A percentile compares a stretch with the other conserved stretches of the same genome.
Conservation (phyloP, 495 filamentous ascomycete genomes). For the Aspergillus campestris region DNA sequence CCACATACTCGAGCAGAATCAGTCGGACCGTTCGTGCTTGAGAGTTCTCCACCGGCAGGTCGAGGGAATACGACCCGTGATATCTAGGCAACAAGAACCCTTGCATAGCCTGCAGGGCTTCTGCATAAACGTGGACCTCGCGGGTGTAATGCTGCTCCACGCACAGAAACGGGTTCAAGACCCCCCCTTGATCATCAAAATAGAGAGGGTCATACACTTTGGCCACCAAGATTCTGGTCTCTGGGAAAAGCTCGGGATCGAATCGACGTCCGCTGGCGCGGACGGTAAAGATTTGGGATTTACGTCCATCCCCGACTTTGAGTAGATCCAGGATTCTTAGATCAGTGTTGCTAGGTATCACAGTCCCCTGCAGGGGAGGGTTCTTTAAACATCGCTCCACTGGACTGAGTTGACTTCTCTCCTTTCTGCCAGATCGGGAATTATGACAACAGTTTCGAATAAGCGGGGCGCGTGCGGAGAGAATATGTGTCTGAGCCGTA, state of each 20-base stretch:
- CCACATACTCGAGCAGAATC: conserved; percentile 17
- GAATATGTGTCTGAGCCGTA: conserved; percentile 12
- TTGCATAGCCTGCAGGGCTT: conserved; percentile 12
- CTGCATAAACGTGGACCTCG: conserved; percentile 16
- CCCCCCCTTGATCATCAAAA: conserved; percentile 15
- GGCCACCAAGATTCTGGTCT: conserved; percentile 14
- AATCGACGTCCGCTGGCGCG: conserved; percentile 1
- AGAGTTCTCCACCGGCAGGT: conserved; percentile 8
- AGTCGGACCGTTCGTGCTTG: conserved; percentile 15
- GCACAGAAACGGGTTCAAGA: conserved; percentile 17
- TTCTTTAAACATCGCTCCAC: conserved; percentile 17
- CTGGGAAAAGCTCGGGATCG: conserved; percentile 1
- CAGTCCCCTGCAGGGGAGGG: conserved; percentile 11
- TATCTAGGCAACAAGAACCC: conserved; percentile 12
- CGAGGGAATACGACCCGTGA: conserved; percentile 18
- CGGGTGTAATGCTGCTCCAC: conserved; percentile 20
- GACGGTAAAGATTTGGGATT: conserved; percentile 16
- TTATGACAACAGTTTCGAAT: conserved; percentile 13
- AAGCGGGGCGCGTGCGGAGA: conserved; percentile 9
- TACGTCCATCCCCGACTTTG: conserved; percentile 16
- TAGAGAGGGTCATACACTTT: conserved; percentile 27
- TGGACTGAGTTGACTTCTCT: conserved; percentile 9
- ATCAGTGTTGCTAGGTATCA: conserved; percentile 6
- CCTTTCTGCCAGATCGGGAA: conserved; percentile 10
- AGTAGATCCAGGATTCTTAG: conserved; percentile 12